Evolutionary conservation across 495 filamentous ascomycete species (phyloP), one percentile per base, ranked within the genome.

Genomic region (Xylaria palmicola): DNA sequence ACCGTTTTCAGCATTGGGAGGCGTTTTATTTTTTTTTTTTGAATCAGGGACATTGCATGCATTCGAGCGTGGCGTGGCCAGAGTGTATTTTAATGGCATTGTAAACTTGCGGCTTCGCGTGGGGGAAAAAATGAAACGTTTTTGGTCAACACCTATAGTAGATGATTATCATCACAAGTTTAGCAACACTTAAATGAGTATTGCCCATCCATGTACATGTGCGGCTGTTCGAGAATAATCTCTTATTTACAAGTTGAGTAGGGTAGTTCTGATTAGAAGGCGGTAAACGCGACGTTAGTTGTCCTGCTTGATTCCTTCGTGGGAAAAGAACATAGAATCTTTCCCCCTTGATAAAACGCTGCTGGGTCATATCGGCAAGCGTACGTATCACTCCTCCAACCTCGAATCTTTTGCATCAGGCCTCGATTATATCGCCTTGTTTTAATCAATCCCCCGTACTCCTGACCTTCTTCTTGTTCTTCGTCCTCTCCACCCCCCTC

Each of bases 401-500:
- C 2, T n/a, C 13, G 9, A 22, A 6, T 0, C 24, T 27, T 47
- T 3, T 26, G 12, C n/a, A 24, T 7, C 20, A 45, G 43, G 7
- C 5, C 6, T 22, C 13, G 1, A 12, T 13, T 17, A 22, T 50
- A 3, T 39, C 7, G 17, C 30, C 0, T 32, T 4, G 19, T n/a
- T 2, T 30, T 1, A 41, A 6, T 44, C 53, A 56, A 12, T 39
- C 6, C 17, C 40, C 9, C 13, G 22, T 6, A 20, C 1, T 39
- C 59, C 40, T 61, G 40, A 41, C 63, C 37, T 54, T 63, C 37
- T 54, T 63, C 61, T 59, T 60, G 39, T 41, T 70, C 62, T 45
- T 65, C 60, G 45, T 32, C 64, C 45, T 65, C 49, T 65, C 68
- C 43, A 77, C 69, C 49, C 70, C 76, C 67, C 67, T 74, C 26